Conservation (phyloP, 352 stramenopile species). For the Phytophthora pini region DNA sequence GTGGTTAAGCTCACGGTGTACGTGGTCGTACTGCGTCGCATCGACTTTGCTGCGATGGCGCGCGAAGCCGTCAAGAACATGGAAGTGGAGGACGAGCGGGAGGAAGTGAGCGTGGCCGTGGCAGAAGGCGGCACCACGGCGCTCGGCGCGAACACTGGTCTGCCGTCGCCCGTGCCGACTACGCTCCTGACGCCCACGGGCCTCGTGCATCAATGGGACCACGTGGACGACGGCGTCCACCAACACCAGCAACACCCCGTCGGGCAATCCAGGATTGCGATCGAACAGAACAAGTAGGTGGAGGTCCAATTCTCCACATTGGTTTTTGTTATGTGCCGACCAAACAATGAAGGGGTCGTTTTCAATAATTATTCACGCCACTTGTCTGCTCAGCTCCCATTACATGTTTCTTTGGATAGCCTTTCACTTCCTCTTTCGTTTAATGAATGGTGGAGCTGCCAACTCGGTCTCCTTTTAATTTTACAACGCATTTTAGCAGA, state of each 20-base stretch:
- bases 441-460: no score
- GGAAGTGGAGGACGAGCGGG: slow-evolving; percentile 32
- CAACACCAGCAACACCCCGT: slow-evolving; percentile 9
- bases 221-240: slow-evolving; percentile 33
- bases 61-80: slow-evolving; percentile 38
- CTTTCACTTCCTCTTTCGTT: no score
- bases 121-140: slow-evolving; percentile 28
- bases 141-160: slow-evolving; percentile 31
- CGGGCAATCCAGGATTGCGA: background rate
- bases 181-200: slow-evolving; percentile 32
- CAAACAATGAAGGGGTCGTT: no score
- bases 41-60: slow-evolving; percentile 31
- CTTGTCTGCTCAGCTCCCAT: no score
- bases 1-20: slow-evolving; percentile 38
- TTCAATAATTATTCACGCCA: no score
- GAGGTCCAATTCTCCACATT: slow-evolving; percentile 7
- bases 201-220: slow-evolving; percentile 34
- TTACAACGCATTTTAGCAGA: no score
- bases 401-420: no score
- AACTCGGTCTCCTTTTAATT: no score
- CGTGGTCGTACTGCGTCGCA: slow-evolving; percentile 25
- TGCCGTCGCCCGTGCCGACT: slow-evolving; percentile 30
- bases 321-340: no score
- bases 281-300: background rate
- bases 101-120: slow-evolving; percentile 31